Conservation (phyloP, 345 rosid genomes). For the Acer saccharum region DNA sequence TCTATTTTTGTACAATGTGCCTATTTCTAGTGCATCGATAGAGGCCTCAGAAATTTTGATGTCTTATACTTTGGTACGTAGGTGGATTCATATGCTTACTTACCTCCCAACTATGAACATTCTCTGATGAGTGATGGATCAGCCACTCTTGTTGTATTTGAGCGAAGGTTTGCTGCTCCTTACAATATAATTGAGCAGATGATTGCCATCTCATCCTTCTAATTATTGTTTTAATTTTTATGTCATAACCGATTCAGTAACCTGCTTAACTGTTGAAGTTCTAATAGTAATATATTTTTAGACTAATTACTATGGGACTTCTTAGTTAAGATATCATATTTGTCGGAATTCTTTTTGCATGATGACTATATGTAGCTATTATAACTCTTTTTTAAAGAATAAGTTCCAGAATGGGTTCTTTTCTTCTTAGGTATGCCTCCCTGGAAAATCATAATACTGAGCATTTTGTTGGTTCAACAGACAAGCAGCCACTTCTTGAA, state of each 20-base stretch:
- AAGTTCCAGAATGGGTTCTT: conserved; percentile 2
- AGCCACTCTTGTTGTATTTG: conserved; percentile 72
- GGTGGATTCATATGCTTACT: conserved; percentile 91
- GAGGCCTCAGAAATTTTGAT: conserved; percentile 14
- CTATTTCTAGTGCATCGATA: not conserved
- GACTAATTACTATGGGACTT: conserved; percentile 11
- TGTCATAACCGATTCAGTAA: not conserved
- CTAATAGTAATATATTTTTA: not conserved
- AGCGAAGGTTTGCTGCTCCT: conserved; percentile 54
- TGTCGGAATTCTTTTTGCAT: conserved; percentile 2
- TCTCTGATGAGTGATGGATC: conserved; percentile 51
- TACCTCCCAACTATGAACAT: conserved; percentile 75
- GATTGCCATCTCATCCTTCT: not conserved
- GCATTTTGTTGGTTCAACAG: conserved; percentile 72
- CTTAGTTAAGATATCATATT: conserved; percentile 4
- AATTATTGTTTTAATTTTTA: conserved; percentile 11
- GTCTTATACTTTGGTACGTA: conserved; percentile 22
- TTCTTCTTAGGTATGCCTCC: conserved; percentile 53
- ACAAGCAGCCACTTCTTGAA: conserved; percentile 85
- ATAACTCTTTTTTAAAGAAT: conserved; percentile 10
- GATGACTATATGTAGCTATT: conserved; percentile 1
- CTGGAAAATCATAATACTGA: conserved; percentile 54
- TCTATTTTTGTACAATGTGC: conserved; percentile 5
- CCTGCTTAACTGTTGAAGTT: not conserved
- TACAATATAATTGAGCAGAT: conserved; percentile 9